Percentiles rank a stretch among this genome's conserved stretches.
Evolutionary conservation across 768 basidiomycete species (phyloP).

Genomic region (Suillus decipiens): DNA sequence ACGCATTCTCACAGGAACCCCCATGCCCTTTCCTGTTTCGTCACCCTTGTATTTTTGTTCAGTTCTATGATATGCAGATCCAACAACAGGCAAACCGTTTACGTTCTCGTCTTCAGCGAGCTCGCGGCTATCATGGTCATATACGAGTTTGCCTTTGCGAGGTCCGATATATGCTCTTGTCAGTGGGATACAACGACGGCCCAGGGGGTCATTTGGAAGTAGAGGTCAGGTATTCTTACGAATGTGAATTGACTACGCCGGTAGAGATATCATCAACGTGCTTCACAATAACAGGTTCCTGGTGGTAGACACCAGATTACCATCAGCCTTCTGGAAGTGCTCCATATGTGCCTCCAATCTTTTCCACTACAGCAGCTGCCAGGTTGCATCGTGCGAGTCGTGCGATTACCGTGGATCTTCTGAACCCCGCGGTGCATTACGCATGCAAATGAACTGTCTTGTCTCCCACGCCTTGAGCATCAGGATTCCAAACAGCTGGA

Average conservation of each 20-base stretch:
- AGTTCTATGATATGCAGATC: neutral
- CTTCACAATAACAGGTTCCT: neutral
- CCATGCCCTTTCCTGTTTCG: neutral
- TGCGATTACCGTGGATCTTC: neutral
- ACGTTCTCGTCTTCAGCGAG: neutral
- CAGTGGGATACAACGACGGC: neutral
- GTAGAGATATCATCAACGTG: neutral
- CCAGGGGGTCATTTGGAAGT: neutral
- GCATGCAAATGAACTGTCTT: neutral
- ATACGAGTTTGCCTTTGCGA: neutral
- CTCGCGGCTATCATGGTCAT: neutral
- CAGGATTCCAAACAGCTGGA: neutral
- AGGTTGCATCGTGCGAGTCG: neutral
- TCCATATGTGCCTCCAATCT: neutral
- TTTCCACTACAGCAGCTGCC: neutral
- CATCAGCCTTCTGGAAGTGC: neutral
- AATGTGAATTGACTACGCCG: neutral
- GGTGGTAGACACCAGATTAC: neutral
- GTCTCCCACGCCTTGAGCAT: neutral
- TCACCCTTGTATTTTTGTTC: neutral
- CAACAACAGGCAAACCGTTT: no score
- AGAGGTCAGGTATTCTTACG: neutral
- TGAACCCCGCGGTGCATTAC: neutral
- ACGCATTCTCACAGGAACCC: neutral
- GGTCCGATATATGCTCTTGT: constrained; percentile 5